These are phyloP conservation scores for Vicia sativa DNA, from an alignment of 306 rosid species.

Conservation along the genomic window DNA sequence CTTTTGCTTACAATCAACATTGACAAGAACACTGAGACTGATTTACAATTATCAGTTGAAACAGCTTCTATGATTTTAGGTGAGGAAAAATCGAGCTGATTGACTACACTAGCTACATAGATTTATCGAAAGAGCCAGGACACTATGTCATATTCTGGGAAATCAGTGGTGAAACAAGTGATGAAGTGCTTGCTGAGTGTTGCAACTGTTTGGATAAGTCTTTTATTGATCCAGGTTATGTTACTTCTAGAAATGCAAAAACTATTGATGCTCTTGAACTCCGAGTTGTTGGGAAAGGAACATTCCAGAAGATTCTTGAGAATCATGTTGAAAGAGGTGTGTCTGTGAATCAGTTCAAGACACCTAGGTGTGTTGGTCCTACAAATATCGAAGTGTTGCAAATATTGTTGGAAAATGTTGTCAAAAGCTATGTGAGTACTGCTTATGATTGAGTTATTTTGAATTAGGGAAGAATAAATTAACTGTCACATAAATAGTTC, in stretches of 20 bases:
- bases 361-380: constrained; percentile 75
- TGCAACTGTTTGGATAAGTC: constrained; percentile 72
- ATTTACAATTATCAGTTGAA: constrained; percentile 76
- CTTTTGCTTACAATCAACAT: constrained; percentile 75
- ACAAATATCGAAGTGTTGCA: constrained; percentile 59
- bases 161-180: constrained; percentile 69
- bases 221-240: constrained; percentile 65
- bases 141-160: constrained; percentile 95
- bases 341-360: constrained; percentile 78
- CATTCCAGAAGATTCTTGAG: constrained; percentile 74
- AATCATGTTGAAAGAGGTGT: constrained; percentile 64
- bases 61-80: constrained; percentile 58
- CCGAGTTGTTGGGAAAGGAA: constrained; percentile 66
- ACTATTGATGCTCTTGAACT: constrained; percentile 77
- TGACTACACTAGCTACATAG: constrained; percentile 77
- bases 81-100: constrained; percentile 69
- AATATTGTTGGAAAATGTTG: constrained; percentile 66
- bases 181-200: constrained; percentile 69
- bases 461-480: too few species aligned
- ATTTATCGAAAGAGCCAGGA: constrained; percentile 67
- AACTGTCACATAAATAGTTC: too few species aligned
- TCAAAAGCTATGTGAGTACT: constrained; percentile 60
- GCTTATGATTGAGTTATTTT: constrained; percentile 48
- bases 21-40: constrained; percentile 89
- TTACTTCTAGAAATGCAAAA: constrained; percentile 66